Evolutionary conservation across 768 basidiomycete species (phyloP), one percentile per base, ranked within the genome.

Genomic region (Lentinula guzmanii): DNA sequence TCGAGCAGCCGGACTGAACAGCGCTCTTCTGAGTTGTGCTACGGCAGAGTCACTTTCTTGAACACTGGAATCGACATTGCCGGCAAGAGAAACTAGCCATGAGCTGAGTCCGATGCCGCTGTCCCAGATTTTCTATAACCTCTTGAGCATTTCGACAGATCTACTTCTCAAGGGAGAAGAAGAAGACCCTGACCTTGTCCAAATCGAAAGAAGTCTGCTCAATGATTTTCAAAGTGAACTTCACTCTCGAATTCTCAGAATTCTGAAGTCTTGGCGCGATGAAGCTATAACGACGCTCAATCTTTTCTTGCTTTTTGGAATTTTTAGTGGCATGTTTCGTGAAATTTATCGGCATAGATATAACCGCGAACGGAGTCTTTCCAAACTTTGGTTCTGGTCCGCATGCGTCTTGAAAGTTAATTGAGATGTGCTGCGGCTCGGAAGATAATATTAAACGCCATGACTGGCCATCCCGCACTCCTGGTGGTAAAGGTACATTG

Each of bases 121-220:
- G 70, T 96, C 94, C 95, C 95, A 97, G 58, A 96, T 82, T 93
- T 96, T 96, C 95, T 96, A 75, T 37, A 67, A 58, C 70, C 69
- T 43, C 65, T 70, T 74, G 64, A 67, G 72, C 59, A 65, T 64
- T 64, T 72, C 61, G 68, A 65, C 65, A 51, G 6, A 1, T 64
- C 60, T 48, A 33, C 43, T 53, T 10, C 37, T 56, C 5, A 28
- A 28, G 28, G 28, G n/a, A 53, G 31, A 21, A 8, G 15, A 33
- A 18, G 34, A 18, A 51, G 59, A 46, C 13, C 9, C 7, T 69
- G 64, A 92, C 95, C 85, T 97, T 96, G 78, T 97, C 95, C 4
- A 96, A 78, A 69, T 95, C 95, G 70, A 93, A 96, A 2, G 90
- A 90, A 0, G 90, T 94, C 68, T 91, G 88, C 68, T 97, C 95